A percentile compares a stretch with the other conserved stretches of the same genome.
phyloP scores from a whole-genome alignment of 768 basidiomycete species.

The Rhizopogon vesiculosus region DNA sequence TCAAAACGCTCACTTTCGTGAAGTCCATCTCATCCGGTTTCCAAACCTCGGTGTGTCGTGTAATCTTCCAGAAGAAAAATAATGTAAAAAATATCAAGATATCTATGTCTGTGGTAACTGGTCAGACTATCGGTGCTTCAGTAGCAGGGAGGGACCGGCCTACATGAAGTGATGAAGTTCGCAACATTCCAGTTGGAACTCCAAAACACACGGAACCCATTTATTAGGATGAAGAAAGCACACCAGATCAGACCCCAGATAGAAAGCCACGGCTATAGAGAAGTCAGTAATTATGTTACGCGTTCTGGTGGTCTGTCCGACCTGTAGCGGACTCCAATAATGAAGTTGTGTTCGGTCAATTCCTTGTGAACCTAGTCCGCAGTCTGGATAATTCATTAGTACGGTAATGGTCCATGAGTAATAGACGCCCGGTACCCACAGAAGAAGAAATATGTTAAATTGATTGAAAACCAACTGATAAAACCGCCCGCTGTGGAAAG shows the following conservation, averaged over 20 bases:
- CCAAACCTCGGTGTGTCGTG: constrained; percentile 34
- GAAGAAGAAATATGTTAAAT: constrained; percentile 66
- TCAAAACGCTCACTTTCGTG: constrained; percentile 42
- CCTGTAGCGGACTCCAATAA: constrained; percentile 54
- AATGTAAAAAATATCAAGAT: constrained; percentile 15
- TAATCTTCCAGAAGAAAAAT: constrained; percentile 18
- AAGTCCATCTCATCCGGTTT: constrained; percentile 66
- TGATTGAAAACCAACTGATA: constrained; percentile 60
- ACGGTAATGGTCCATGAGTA: not conserved
- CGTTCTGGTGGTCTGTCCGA: constrained; percentile 23
- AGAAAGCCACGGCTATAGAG: constrained; percentile 47
- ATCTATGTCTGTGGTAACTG: constrained; percentile 26
- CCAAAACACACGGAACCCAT: constrained; percentile 58
- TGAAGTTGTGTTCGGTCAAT: constrained; percentile 55
- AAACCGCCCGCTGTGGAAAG: constrained; percentile 62
- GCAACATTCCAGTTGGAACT: constrained; percentile 39
- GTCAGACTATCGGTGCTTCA: not conserved
- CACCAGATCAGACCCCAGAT: constrained; percentile 68
- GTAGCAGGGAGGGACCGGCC: constrained; percentile 10
- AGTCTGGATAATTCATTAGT: constrained; percentile 35
- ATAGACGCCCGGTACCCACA: constrained; percentile 31
- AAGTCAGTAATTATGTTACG: not conserved
- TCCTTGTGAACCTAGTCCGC: constrained; percentile 67
- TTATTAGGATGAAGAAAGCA: constrained; percentile 52
- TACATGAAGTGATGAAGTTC: constrained; percentile 45